Percentiles rank a stretch among this genome's conserved stretches.
Conservation (phyloP, 179 eudicot genomes). For the Patellifolia procumbens region DNA sequence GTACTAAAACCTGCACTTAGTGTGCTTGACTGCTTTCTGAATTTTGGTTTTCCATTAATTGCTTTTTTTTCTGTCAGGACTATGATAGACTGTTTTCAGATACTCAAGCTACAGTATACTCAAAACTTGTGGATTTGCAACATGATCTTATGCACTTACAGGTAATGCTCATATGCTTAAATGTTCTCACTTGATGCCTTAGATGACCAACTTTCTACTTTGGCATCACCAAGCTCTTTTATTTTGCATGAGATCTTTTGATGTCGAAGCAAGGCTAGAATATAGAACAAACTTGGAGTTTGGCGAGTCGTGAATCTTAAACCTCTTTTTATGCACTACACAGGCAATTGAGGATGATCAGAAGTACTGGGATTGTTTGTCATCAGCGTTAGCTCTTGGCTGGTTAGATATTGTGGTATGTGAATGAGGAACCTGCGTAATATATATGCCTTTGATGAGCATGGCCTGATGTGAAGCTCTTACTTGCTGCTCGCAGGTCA, state of each 20-base stretch:
- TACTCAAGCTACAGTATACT: slow-evolving; percentile 57
- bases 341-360: slow-evolving; percentile 81
- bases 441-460: slow-evolving; percentile 9
- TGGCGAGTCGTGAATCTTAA: neutral
- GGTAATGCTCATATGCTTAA: slow-evolving; percentile 41
- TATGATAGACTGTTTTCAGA: slow-evolving; percentile 64
- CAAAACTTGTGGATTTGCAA: slow-evolving; percentile 75
- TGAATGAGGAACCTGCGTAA: slow-evolving; percentile 10
- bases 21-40: slow-evolving; percentile 14
- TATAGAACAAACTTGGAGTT: neutral
- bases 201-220: neutral
- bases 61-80: slow-evolving; percentile 50
- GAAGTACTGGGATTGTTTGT: slow-evolving; percentile 76
- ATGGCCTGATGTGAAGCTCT: neutral
- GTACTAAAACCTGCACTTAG: neutral
- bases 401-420: slow-evolving; percentile 96
- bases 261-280: neutral
- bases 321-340: slow-evolving; percentile 8
- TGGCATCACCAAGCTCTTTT: neutral
- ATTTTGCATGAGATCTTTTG: neutral
- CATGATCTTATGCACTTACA: slow-evolving; percentile 54
- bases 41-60: slow-evolving; percentile 9
- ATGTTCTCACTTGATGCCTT: neutral
- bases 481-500: slow-evolving; percentile 53
- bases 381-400: slow-evolving; percentile 89